A percentile compares a stretch with the other conserved stretches of the same genome.
phyloP scores from a whole-genome alignment of 2,329 filamentous ascomycete genomes.

The Arthrobotrys entomopaga region DNA sequence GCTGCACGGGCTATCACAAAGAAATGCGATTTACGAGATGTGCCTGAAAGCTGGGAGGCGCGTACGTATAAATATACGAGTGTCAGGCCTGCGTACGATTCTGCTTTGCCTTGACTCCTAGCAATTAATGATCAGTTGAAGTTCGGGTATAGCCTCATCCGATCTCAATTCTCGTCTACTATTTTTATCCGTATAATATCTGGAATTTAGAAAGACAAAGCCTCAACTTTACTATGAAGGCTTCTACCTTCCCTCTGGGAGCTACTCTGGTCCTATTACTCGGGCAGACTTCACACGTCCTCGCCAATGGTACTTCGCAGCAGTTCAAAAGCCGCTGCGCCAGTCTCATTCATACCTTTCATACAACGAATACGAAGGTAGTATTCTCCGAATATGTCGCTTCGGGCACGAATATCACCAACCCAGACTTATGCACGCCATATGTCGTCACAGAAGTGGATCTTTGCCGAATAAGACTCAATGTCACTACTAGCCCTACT shows the following conservation, averaged over 20 bases:
- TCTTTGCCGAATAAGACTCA: slow-evolving; percentile 13
- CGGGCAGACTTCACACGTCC: neutral
- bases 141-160: too few relatives aligned
- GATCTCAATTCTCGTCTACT: too few relatives aligned
- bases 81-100: too few relatives aligned
- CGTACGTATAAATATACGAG: too few relatives aligned
- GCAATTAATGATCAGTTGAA: too few relatives aligned
- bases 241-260: neutral
- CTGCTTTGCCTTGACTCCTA: too few relatives aligned
- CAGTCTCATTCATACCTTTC: slow-evolving; percentile 10
- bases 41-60: too few relatives aligned
- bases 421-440: slow-evolving; percentile 6
- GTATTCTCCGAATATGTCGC: slow-evolving; percentile 20
- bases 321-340: slow-evolving; percentile 18
- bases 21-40: too few relatives aligned
- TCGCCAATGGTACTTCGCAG: neutral
- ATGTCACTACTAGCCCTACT: slow-evolving; percentile 15
- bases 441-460: slow-evolving; percentile 6
- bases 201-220: too few relatives aligned
- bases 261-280: slow-evolving; percentile 1
- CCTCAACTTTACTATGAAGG: too few relatives aligned
- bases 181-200: too few relatives aligned
- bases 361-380: slow-evolving; percentile 13
- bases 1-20: too few relatives aligned
- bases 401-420: slow-evolving; percentile 12